Percentiles rank a stretch among this genome's conserved stretches.
Conservation (phyloP, 805 yeast species). For the Candida easanensis region DNA sequence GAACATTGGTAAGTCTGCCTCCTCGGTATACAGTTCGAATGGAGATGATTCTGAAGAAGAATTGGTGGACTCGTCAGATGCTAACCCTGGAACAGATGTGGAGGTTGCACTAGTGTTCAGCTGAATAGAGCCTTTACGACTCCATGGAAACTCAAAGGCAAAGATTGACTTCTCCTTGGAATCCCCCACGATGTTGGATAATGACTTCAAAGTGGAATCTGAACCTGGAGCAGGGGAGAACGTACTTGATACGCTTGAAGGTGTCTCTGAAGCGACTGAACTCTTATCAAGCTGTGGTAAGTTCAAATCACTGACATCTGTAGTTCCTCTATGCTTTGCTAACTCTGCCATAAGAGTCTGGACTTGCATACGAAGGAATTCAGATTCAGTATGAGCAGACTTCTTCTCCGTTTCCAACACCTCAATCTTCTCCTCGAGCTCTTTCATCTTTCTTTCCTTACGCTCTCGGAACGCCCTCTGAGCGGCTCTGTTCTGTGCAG, state of each 20-base stretch:
- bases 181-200: slow-evolving; percentile 3
- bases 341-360: slow-evolving; percentile 71
- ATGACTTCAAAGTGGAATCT: slow-evolving; percentile 11
- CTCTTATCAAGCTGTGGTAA: slow-evolving; percentile 17
- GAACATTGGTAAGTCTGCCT: slow-evolving; percentile 23
- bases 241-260: slow-evolving; percentile 11
- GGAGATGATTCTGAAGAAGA: slow-evolving; percentile 28
- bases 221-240: slow-evolving; percentile 19
- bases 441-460: slow-evolving; percentile 83
- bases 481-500: slow-evolving; percentile 98
- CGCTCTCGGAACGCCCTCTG: slow-evolving; percentile 96
- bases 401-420: slow-evolving; percentile 69
- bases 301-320: slow-evolving; percentile 27
- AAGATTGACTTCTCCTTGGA: slow-evolving; percentile 27
- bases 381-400: slow-evolving; percentile 67
- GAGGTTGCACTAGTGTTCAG: slow-evolving; percentile 1
- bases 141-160: slow-evolving; percentile 58
- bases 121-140: slow-evolving; percentile 24
- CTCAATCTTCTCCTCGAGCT: slow-evolving; percentile 75
- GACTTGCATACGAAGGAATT: slow-evolving; percentile 73
- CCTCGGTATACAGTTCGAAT: slow-evolving; percentile 28
- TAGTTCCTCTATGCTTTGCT: slow-evolving; percentile 48
- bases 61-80: slow-evolving; percentile 28
- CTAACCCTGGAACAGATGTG: slow-evolving; percentile 22
- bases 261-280: neutral